Evolutionary conservation across 805 yeast species (phyloP).

Genomic region (Saturnispora sekii): DNA sequence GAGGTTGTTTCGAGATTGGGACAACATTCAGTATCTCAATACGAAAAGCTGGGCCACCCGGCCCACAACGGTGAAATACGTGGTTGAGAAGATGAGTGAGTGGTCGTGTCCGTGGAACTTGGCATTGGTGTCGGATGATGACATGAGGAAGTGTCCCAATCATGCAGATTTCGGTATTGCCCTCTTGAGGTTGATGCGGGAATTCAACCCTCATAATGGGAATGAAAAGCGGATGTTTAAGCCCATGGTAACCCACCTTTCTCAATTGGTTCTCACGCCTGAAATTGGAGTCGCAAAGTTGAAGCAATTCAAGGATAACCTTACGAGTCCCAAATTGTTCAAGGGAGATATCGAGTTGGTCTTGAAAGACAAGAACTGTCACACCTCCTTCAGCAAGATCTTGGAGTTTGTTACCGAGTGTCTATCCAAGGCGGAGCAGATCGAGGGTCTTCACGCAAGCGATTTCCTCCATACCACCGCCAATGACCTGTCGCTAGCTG

Average conservation of each 20-base stretch:
- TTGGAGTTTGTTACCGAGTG: conserved; percentile 18
- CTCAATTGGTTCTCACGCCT: conserved; percentile 37
- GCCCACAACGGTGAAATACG: conserved; percentile 36
- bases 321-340: conserved; percentile 19
- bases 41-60: conserved; percentile 20
- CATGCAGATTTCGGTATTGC: conserved; percentile 51
- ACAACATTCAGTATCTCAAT: conserved; percentile 29
- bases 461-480: too few relatives aligned
- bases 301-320: conserved; percentile 16
- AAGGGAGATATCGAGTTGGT: conserved; percentile 21
- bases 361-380: conserved; percentile 10
- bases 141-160: conserved; percentile 32
- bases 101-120: conserved; percentile 79
- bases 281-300: conserved; percentile 15
- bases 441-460: conserved; percentile 7
- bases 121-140: conserved; percentile 39
- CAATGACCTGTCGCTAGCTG: too few relatives aligned
- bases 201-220: conserved; percentile 36
- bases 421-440: conserved; percentile 11
- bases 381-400: conserved; percentile 2
- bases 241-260: conserved; percentile 40
- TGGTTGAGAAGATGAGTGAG: conserved; percentile 61
- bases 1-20: conserved; percentile 40
- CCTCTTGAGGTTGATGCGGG: conserved; percentile 40
- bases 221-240: conserved; percentile 44